Percentiles rank a stretch among this genome's conserved stretches.
Conservation (phyloP, 2,329 filamentous ascomycete species). For the Penicillium sp. region DNA sequence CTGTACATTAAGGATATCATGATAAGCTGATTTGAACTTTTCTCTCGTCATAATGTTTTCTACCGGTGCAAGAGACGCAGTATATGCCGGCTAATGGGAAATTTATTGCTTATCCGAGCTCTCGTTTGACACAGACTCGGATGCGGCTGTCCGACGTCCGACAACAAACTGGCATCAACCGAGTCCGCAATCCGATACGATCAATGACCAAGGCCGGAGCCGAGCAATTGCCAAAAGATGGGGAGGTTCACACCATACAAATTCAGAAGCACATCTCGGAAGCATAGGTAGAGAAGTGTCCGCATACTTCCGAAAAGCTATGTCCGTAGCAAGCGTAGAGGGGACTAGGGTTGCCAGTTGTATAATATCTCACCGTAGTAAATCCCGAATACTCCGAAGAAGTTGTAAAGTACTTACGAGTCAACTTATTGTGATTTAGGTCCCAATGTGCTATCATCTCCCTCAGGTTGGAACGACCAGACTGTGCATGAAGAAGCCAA, state of each 20-base stretch:
- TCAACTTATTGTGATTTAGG: not conserved
- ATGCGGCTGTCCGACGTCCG: not conserved
- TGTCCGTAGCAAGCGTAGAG: no score
- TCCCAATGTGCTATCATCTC: not conserved
- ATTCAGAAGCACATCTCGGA: no score
- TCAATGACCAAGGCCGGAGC: not conserved
- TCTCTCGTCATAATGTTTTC: conserved; percentile 3
- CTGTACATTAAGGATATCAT: conserved; percentile 25
- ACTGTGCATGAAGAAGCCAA: conserved; percentile 15
- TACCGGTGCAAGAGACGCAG: not conserved
- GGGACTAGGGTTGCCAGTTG: no score
- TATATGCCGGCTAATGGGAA: not conserved
- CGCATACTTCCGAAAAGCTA: no score
- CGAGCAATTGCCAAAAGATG: not conserved
- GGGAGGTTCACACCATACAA: no score
- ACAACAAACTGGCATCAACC: not conserved
- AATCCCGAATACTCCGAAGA: no score
- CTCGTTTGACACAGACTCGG: not conserved
- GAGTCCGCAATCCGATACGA: not conserved
- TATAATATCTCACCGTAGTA: no score
- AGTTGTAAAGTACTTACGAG: not conserved
- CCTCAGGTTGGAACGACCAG: not conserved
- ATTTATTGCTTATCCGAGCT: not conserved
- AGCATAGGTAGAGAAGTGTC: no score
- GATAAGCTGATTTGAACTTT: conserved; percentile 19